Percentiles rank a stretch among this genome's conserved stretches.
Evolutionary conservation across 208 protist species (phyloP).

Genomic region (Trichomonas tenax): DNA sequence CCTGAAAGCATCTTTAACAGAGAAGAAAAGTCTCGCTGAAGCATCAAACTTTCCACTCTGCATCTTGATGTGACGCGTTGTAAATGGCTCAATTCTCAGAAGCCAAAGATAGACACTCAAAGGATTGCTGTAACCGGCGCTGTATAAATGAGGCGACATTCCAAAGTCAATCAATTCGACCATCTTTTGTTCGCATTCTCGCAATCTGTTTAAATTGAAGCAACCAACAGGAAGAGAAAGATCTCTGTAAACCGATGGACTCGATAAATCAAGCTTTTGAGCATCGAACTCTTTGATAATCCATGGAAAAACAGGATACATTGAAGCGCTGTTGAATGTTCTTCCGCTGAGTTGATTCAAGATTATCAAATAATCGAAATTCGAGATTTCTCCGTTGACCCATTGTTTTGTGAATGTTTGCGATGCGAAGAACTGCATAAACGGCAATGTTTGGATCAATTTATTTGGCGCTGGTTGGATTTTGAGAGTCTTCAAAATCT

Average conservation of each 20-base stretch:
- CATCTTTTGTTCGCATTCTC: neutral
- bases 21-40: neutral
- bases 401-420: neutral
- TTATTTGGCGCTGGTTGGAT: neutral
- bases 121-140: neutral
- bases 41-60: neutral
- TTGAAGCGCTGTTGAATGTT: neutral
- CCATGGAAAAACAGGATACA: slow-evolving; percentile 8
- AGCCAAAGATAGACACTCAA: neutral
- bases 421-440: neutral
- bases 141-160: neutral
- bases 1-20: neutral
- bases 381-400: neutral
- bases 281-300: neutral
- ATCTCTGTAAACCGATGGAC: neutral
- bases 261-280: neutral
- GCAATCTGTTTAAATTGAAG: neutral
- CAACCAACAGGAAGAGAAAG: neutral
- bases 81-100: neutral
- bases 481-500: neutral
- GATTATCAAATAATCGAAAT: neutral
- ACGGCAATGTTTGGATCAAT: neutral
- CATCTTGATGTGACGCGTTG: neutral
- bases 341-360: neutral
- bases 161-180: neutral